These are phyloP conservation scores for Hypoxylon sp. DNA, from an alignment of 2,329 filamentous ascomycete genomes.

Conservation along the genomic window DNA sequence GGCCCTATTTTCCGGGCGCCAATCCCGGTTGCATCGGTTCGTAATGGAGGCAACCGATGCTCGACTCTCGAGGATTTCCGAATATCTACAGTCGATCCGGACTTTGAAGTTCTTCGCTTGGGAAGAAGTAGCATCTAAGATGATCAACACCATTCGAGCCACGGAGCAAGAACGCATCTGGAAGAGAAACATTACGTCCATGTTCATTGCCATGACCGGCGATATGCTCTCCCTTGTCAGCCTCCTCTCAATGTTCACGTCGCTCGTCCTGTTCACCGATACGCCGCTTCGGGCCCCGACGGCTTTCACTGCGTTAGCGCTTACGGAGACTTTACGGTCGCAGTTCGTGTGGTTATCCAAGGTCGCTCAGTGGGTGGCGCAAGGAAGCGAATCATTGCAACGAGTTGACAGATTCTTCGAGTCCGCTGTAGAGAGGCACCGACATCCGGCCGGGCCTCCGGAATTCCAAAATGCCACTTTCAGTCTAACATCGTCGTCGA, in stretches of 20 bases:
- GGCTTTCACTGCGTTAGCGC: background rate
- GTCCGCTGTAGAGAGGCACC: background rate
- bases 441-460: background rate
- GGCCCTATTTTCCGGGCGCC: background rate
- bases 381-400: background rate
- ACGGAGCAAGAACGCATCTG: background rate
- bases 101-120: constrained; percentile 5
- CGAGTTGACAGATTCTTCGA: constrained; percentile 7
- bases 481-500: background rate
- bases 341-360: constrained; percentile 2
- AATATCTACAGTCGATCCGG: constrained; percentile 2
- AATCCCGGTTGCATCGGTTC: background rate
- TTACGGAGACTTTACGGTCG: background rate
- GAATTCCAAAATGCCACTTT: background rate
- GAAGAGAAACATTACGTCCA: background rate
- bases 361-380: constrained; percentile 1
- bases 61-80: background rate
- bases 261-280: constrained; percentile 4
- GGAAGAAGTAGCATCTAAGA: background rate
- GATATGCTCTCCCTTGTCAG: constrained; percentile 4
- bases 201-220: constrained; percentile 4
- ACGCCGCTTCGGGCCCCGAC: constrained; percentile 1
- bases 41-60: constrained; percentile 1
- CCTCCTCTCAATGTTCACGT: background rate
- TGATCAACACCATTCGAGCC: background rate